Base-by-base conservation (phyloP, 2,329 filamentous ascomycete genomes). In the Coleophoma cylindrospora region DNA sequence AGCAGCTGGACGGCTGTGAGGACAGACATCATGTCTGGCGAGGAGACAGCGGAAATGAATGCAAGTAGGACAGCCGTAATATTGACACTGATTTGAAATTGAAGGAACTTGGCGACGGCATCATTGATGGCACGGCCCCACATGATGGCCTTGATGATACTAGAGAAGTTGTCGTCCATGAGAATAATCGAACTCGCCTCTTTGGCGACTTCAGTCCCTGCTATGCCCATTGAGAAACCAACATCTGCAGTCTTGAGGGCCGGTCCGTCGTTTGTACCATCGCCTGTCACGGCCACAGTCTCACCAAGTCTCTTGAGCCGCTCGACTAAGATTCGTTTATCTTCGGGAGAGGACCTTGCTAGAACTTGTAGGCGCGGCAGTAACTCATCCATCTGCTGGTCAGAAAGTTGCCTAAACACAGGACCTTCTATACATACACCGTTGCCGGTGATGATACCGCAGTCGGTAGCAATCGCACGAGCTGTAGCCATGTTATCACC, bases 111-210 rank as follows among this genome's bases (percentile, higher is more conserved):
- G 73, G 89, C 88, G 60, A 89, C 86, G 2, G 86, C 83, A 62
- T 89, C 86, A 61, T 89, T 89, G 59, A 89, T 86, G 34, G 86
- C 83, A 22, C 86, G 80, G 46, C 88, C 88, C 88, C 88, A 92
- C 59, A 87, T 85, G 58, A 91, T 75, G 13, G 88, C 88, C 68
- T 89, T 90, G 56, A 92, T 85, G 54, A 91, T 92, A n/a, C 87
- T 91, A 27, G 83, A 79, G 68, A 92, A 92, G 70, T 91, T 91
- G 68, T 92, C 88, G 64, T 91, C 88, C 87, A 91, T 91, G 13
- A 92, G 74, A 59, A 92, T 90, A 54, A 92, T 92, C 36, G 87
- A 86, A 8, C 88, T 91, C 1, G 88, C 88, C 68, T 92, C 87
- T 68, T 91, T 91, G 43, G 88, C 88, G 37, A 92, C 87, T 66